Percentiles rank a stretch among this genome's conserved stretches.
phyloP scores from a whole-genome alignment of 208 protist genomes.

The Leishmania lainsoni region DNA sequence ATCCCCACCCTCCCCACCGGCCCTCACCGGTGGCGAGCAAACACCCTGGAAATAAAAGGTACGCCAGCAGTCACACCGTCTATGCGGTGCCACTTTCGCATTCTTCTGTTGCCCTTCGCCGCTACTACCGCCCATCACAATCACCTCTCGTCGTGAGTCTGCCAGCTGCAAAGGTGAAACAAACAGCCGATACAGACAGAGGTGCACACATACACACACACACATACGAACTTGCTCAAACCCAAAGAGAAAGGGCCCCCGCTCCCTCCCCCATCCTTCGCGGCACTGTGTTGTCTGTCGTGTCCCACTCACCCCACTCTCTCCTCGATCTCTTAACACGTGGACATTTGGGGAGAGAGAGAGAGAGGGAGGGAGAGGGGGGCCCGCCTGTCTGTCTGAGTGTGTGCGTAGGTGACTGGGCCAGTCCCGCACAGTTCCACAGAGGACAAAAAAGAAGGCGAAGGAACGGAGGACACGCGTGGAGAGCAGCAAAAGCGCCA shows the following conservation, averaged over 20 bases:
- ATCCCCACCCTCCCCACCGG: not conserved
- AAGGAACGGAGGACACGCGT: no score
- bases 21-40: not conserved
- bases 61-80: not conserved
- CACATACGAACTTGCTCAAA: not conserved
- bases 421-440: not conserved
- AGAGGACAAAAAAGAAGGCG: not conserved
- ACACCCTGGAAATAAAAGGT: not conserved
- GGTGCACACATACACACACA: constrained; percentile 1
- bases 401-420: not conserved
- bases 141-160: not conserved
- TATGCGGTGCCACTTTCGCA: not conserved
- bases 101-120: not conserved
- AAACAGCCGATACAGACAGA: not conserved
- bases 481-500: no score
- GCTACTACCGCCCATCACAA: not conserved
- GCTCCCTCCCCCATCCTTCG: not conserved
- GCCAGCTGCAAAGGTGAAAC: not conserved
- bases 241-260: not conserved
- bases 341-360: not conserved
- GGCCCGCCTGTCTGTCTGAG: not conserved
- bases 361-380: no score
- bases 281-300: not conserved
- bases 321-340: not conserved
- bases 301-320: not conserved